These are phyloP conservation scores for Dendrobium huoshanense DNA, from an alignment of 106 monocot genomes.

Conservation along the genomic window DNA sequence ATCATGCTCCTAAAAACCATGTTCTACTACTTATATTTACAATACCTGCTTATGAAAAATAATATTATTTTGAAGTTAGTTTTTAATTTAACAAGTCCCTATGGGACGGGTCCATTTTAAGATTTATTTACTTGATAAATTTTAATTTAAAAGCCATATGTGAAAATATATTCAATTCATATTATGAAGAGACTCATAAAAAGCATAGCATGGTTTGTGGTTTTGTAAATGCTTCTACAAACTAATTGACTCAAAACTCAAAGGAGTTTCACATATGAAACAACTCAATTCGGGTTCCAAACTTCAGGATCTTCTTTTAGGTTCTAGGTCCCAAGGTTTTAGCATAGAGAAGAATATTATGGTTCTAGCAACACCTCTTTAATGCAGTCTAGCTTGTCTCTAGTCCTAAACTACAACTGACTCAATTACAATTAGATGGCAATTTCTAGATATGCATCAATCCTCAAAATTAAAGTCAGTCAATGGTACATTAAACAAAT, in stretches of 20 bases:
- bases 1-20: neutral
- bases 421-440: neutral
- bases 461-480: neutral
- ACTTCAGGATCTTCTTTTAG: neutral
- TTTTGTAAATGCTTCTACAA: neutral
- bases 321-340: neutral
- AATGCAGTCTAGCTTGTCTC: neutral
- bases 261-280: neutral
- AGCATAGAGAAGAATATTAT: neutral
- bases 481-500: neutral
- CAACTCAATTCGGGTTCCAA: neutral
- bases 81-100: neutral
- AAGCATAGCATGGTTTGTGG: neutral
- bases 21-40: neutral
- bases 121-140: neutral
- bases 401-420: neutral
- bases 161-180: neutral
- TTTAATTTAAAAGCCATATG: neutral
- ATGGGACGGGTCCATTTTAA: neutral
- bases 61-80: neutral
- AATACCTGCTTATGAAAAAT: neutral
- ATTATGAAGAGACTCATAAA: neutral
- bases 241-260: neutral
- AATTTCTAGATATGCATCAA: neutral
- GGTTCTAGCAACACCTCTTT: neutral